Evolutionary conservation across 2,329 filamentous ascomycete species (phyloP).

Genomic region (Trichoderma asperellum): DNA sequence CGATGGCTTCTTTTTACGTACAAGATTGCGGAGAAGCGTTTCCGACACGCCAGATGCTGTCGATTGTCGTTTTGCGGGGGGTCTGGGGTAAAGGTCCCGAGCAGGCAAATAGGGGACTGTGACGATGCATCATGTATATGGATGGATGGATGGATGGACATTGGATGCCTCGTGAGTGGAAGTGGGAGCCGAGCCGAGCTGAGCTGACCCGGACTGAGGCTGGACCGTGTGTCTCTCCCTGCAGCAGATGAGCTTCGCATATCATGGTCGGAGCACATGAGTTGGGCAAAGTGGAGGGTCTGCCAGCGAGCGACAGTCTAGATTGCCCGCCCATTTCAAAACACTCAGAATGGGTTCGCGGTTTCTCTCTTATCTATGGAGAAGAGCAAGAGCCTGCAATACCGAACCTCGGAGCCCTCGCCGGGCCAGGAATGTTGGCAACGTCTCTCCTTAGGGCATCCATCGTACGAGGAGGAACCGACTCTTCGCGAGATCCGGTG

Average conservation of each 20-base stretch:
- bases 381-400: neutral
- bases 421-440: neutral
- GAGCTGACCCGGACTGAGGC: neutral
- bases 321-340: constrained; percentile 5
- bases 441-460: neutral
- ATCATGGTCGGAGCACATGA: neutral
- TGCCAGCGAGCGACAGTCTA: neutral
- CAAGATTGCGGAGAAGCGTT: constrained; percentile 26
- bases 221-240: neutral
- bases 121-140: neutral
- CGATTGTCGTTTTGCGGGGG: constrained; percentile 23
- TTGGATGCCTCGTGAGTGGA: neutral
- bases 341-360: neutral
- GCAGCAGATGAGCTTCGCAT: neutral
- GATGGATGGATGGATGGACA: neutral
- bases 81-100: constrained; percentile 18
- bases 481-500: constrained; percentile 8
- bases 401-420: constrained; percentile 11
- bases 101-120: neutral
- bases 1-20: constrained; percentile 27
- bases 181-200: neutral
- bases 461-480: neutral
- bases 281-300: constrained; percentile 15
- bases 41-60: constrained; percentile 7
- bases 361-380: constrained; percentile 18